Percentiles rank a stretch among this genome's conserved stretches.
These are phyloP conservation scores for Trichaptum fuscoviolaceum DNA, from an alignment of 768 basidiomycete genomes.

Conservation along the genomic window DNA sequence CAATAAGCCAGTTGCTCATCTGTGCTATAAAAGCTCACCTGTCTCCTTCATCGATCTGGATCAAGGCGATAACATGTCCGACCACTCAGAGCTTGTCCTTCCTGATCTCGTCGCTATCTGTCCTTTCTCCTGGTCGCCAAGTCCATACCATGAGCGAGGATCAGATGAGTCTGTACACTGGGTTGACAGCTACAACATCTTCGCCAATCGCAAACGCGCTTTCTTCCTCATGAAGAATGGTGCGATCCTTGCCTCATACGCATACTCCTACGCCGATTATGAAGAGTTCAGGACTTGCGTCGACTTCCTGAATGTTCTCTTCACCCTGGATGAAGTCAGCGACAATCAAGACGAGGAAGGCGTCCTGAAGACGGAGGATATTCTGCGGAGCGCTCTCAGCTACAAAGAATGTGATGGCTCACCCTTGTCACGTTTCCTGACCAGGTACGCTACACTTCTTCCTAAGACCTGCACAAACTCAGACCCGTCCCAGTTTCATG, in stretches of 20 bases:
- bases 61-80: neutral
- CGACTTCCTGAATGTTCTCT: slow-evolving; percentile 15
- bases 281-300: slow-evolving; percentile 13
- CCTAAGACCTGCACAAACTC: slow-evolving; percentile 3
- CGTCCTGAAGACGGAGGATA: slow-evolving; percentile 41
- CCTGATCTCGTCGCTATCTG: slow-evolving; percentile 12
- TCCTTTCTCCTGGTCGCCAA: slow-evolving; percentile 11
- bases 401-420: slow-evolving; percentile 47
- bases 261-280: slow-evolving; percentile 12
- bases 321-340: slow-evolving; percentile 16
- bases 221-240: slow-evolving; percentile 58
- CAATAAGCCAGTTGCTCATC: neutral
- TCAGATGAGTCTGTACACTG: slow-evolving; percentile 9
- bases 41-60: neutral
- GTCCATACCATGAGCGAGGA: slow-evolving; percentile 11
- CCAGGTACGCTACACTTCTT: slow-evolving; percentile 41
- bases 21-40: neutral
- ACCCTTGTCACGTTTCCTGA: slow-evolving; percentile 54
- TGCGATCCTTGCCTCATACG: slow-evolving; percentile 21
- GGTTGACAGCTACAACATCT: slow-evolving; percentile 12
- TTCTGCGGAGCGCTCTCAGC: slow-evolving; percentile 45
- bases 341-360: slow-evolving; percentile 13
- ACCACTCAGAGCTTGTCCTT: slow-evolving; percentile 8
- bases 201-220: slow-evolving; percentile 42
- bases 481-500: slow-evolving; percentile 40